These are phyloP conservation scores for Aureobasidium sp. DNA, from an alignment of 2,329 filamentous ascomycete genomes.

Conservation along the genomic window DNA sequence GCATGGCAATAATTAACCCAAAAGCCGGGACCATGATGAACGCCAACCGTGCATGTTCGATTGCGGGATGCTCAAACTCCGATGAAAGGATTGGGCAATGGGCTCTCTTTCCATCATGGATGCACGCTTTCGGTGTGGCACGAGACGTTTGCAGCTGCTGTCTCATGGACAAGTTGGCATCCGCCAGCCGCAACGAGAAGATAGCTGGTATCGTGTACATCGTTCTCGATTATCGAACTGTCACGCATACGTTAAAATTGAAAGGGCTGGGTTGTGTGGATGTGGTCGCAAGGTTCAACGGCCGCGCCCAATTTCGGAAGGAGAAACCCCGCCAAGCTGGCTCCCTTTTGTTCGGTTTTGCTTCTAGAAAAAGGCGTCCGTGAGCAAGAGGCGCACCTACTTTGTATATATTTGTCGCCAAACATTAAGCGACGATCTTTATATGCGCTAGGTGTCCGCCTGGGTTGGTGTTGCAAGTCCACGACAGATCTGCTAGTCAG, in stretches of 20 bases:
- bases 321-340: conserved; percentile 2
- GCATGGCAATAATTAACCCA: conserved; percentile 12
- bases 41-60: conserved; percentile 11
- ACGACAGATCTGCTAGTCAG: background rate
- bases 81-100: background rate
- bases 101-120: background rate
- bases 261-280: conserved; percentile 8
- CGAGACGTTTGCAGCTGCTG: conserved; percentile 12
- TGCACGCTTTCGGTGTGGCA: conserved; percentile 8
- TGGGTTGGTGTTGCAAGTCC: background rate
- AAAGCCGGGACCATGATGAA: conserved; percentile 11
- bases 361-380: conserved; percentile 9
- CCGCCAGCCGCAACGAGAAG: background rate
- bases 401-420: background rate
- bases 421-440: conserved; percentile 7
- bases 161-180: conserved; percentile 4
- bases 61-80: conserved; percentile 9
- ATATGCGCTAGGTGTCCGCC: background rate
- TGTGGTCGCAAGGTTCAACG: conserved; percentile 8
- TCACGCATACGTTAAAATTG: conserved; percentile 7
- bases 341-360: conserved; percentile 7
- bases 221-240: conserved; percentile 9
- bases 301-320: conserved; percentile 8
- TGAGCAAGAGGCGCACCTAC: background rate
- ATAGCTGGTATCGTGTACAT: background rate